Evolutionary conservation across 2,329 filamentous ascomycete genomes (phyloP), one percentile per base, ranked within the genome.

Genomic region (Fusarium sambucinum): DNA sequence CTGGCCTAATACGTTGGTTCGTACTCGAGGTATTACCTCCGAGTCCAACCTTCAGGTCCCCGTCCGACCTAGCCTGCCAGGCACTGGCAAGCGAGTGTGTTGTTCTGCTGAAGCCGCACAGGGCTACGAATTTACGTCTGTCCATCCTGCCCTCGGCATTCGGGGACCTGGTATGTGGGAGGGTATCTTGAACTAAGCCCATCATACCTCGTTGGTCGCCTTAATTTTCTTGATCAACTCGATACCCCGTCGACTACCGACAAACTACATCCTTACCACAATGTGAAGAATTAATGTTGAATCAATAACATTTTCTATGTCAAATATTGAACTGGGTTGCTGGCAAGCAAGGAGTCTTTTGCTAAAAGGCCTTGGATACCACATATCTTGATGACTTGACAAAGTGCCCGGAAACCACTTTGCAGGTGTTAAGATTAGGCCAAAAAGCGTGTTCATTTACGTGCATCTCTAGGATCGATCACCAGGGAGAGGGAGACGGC

Each of bases 131-230:
- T 80, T 83, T 63, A 78, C 82, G 42, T 76, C 80, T 23, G 76
- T 84, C 42, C 85, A 87, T 70, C 80, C 84, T 45, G 82, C 81
- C 41, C 80, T 85, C 59, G 84, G 82, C 61, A 77, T 84, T 32
- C 82, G 83, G 42, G 87, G 86, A 35, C 86, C 87, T 38, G 88
- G 89, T 53, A 90, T 91, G 87, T 91, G 89, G 89, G 82, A 86
- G 61, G 87, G 85, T 56, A 87, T 91, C 67, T 80, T 91, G 68
- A 84, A 86, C 75, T 87, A 80, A 79, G 64, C 29, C 45, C 55
- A 58, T 51, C 21, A 67, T 21, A 35, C 56, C 40, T 47, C 32
- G 66, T 62, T 73, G 68, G 66, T 58, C 50, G 62, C 50, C 55
- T 52, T 66, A 59, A 61, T 59, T 41, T 40, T 51, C 54, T 35